phyloP scores from a whole-genome alignment of 2,329 filamentous ascomycete species.

The Cadophora sp. region DNA sequence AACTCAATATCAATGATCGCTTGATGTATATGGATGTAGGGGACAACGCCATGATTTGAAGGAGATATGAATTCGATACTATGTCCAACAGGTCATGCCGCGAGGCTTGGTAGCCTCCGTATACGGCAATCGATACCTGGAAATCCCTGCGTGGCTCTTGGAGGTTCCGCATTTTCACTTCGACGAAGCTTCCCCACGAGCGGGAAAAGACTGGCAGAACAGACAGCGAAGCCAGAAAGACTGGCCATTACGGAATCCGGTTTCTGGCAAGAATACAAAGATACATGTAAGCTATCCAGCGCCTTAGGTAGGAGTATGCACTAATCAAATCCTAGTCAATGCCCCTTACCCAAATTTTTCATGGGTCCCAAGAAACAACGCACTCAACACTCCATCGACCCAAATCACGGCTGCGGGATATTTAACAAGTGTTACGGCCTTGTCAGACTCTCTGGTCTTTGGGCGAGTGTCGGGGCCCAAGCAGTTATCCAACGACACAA shows the following conservation, averaged over 20 bases:
- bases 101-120: constrained; percentile 13
- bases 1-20: not conserved
- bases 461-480: constrained; percentile 52
- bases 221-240: not conserved
- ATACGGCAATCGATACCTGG: constrained; percentile 6
- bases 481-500: constrained; percentile 49
- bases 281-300: constrained; percentile 33
- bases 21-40: not conserved
- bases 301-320: constrained; percentile 45
- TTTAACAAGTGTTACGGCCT: constrained; percentile 69
- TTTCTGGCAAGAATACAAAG: constrained; percentile 41
- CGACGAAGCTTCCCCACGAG: constrained; percentile 31
- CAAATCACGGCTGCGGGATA: constrained; percentile 70
- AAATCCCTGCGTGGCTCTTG: not conserved
- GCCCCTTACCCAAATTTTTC: not conserved
- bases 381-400: not conserved
- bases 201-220: constrained; percentile 21
- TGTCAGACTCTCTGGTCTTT: constrained; percentile 75
- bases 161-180: not conserved
- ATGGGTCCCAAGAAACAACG: not conserved
- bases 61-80: constrained; percentile 35
- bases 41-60: constrained; percentile 25
- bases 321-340: not conserved
- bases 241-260: not conserved
- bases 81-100: constrained; percentile 23